Evolutionary conservation across 805 yeast species (phyloP), one percentile per base, ranked within the genome.

Genomic region (Spathaspora boniae): DNA sequence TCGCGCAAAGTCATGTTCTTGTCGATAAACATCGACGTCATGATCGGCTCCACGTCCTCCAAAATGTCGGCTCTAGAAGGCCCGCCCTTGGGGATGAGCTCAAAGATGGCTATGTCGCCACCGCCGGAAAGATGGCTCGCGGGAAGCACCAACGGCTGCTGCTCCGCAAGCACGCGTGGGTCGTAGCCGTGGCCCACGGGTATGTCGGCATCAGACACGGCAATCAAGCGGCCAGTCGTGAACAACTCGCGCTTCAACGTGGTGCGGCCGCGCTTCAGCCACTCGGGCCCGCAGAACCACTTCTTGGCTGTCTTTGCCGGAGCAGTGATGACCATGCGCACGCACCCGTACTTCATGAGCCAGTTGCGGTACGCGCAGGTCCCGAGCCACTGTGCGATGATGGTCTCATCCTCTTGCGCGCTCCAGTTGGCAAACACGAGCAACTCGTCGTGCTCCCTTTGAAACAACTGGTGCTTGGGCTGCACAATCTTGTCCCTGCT

Each of bases 351-450:
- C 45, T 68, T 65, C 43, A 79, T 81, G 6, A 86, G 54, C 96
- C 95, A 86, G 50, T 83, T 84, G 32, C 72, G 65, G 51, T 80
- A 71, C 0, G 74, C 79, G 19, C 80, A 62, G 56, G 94, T 83
- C 41, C 72, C 73, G 21, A 83, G 55, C 78, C 87, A 83, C 58
- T 86, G 95, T 38, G 83, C 78, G 17, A 83, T 56, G 12, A 86
- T 68, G 33, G 82, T 78, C 52, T 82, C 93, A 9, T 83, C 84
- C 6, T 63, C 51, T 24, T 51, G 33, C 15, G 70, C 65, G 1
- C 83, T 68, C 19, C 82, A 61, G 49, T 80, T 77, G 2, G 80
- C 89, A 5, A 78, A 60, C 21, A 78, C 64, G 22, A 85, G 56
- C 17, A 84, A 64, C 37, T 70, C 70, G 37, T 73, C 62, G 54